Base-by-base conservation (phyloP, 805 yeast genomes). In the Nakazawaea ishiwadae region DNA sequence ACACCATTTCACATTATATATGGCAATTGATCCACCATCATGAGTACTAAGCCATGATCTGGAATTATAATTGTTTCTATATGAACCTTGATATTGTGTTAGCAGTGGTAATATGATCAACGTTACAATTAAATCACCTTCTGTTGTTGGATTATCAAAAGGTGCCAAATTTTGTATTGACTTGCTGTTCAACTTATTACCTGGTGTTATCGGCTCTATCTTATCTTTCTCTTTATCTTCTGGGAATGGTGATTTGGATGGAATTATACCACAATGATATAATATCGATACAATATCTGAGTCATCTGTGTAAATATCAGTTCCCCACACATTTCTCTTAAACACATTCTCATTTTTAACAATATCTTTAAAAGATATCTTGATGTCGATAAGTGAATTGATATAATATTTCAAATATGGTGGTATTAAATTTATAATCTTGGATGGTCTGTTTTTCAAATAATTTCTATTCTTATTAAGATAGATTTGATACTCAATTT, bases 271-370 rank as follows among this genome's bases (percentile, higher is more conserved):
- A 46, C 79, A 65, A 52, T 93, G 98, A 47, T 77, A 73, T 39
- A 91, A 63, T 0, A 81, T 83, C 4, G 85, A 69, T 28, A 91
- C 69, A 2, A 90, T 65, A 58, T 91, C 96, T 1, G 96, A 84
- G 59, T 91, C 99, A 60, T 93, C 98, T 0, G 97, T 86, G 60
- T 91, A 93, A 1, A 93, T 68, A 33, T 90, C 96, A 2, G 90
- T 75, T 2, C 99, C 99, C 98, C 98, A 91, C 2, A 89, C 48
- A 35, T 74, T 71, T 38, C 78, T 64, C 23, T 82, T 75, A 27
- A 51, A 53, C 11, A 64, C 67, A 38, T 77, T 68, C 23, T 64
- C 67, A 38, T 66, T 67, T 28, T 61, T 52, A 31, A 67, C 62
- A 6, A 61, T 52, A n/a, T 50, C 43, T 35, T 74, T 55, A 49